These are phyloP conservation scores for Suillus subaureus DNA, from an alignment of 768 basidiomycete genomes.

Conservation along the genomic window DNA sequence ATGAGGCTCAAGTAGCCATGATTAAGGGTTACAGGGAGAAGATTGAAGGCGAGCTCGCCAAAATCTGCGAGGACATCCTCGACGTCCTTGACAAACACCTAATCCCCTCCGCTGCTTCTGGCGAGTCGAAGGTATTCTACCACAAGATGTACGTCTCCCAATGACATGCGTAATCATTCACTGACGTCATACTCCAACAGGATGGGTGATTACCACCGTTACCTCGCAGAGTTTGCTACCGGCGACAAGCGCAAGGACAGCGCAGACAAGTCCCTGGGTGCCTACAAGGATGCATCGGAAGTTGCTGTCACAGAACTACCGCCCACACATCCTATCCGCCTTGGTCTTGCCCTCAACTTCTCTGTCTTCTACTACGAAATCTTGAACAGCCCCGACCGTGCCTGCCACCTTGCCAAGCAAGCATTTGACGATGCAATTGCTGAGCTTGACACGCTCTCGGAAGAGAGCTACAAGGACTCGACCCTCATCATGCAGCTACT, in stretches of 20 bases:
- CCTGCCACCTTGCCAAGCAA: constrained; percentile 98
- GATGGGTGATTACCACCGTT: constrained; percentile 99
- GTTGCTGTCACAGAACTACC: constrained; percentile 96
- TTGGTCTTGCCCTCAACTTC: constrained; percentile 98
- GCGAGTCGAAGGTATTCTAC: constrained; percentile 99
- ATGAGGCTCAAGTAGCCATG: constrained; percentile 94
- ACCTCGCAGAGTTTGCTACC: constrained; percentile 97
- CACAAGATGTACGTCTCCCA: constrained; percentile 85
- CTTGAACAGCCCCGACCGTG: constrained; percentile 97
- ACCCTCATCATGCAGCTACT: constrained; percentile 97
- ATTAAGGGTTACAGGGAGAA: constrained; percentile 98
- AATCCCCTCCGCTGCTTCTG: constrained; percentile 93
- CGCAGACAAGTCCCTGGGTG: constrained; percentile 95
- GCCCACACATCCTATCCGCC: constrained; percentile 96
- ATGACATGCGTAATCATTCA: not conserved
- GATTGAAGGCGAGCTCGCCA: constrained; percentile 95
- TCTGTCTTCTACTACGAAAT: constrained; percentile 99
- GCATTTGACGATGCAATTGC: constrained; percentile 99
- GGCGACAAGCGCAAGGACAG: constrained; percentile 97
- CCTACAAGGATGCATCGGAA: constrained; percentile 97
- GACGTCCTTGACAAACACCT: constrained; percentile 97
- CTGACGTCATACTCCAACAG: constrained; percentile 43
- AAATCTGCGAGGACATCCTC: constrained; percentile 99
- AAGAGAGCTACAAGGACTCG: constrained; percentile 99
- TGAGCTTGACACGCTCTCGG: constrained; percentile 97